phyloP scores from a whole-genome alignment of 1,284 basidiomycete genomes.

The Ganoderma sinense region DNA sequence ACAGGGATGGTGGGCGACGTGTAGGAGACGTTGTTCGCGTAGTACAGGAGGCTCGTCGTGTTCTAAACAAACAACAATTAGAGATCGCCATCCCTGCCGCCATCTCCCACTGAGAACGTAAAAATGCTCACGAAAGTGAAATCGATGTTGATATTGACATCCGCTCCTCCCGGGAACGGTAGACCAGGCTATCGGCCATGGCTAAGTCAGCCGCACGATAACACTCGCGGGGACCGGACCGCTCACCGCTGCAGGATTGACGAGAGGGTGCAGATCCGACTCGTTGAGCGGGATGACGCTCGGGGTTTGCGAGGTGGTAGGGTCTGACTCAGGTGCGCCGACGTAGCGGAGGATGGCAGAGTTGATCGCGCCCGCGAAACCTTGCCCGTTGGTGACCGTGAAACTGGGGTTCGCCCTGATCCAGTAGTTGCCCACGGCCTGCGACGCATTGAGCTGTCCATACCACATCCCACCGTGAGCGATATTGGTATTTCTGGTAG shows the following conservation, averaged over 20 bases:
- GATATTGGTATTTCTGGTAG: too few species aligned
- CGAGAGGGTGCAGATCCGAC: conserved; percentile 35
- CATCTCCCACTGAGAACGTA: neutral
- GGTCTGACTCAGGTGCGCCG: conserved; percentile 52
- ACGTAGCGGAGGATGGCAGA: conserved; percentile 62
- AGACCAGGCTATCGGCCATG: conserved; percentile 37
- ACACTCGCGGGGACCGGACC: neutral
- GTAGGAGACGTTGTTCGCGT: conserved; percentile 36
- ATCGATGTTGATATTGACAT: conserved; percentile 36
- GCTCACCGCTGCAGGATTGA: conserved; percentile 20
- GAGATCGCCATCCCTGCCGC: neutral
- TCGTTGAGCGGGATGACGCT: conserved; percentile 37
- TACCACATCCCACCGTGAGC: neutral
- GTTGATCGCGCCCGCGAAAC: conserved; percentile 48
- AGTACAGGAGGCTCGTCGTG: conserved; percentile 33
- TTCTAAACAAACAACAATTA: conserved; percentile 16
- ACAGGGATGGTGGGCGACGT: conserved; percentile 40
- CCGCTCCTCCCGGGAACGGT: conserved; percentile 36
- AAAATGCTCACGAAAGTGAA: conserved; percentile 18
- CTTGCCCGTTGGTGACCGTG: conserved; percentile 35
- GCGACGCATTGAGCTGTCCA: conserved; percentile 28
- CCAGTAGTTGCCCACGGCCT: conserved; percentile 33
- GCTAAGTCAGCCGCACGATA: neutral
- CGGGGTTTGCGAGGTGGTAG: conserved; percentile 39
- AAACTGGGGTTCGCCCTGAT: conserved; percentile 40